phyloP scores from a whole-genome alignment of 352 stramenopile genomes.

The Globisporangium solare region DNA sequence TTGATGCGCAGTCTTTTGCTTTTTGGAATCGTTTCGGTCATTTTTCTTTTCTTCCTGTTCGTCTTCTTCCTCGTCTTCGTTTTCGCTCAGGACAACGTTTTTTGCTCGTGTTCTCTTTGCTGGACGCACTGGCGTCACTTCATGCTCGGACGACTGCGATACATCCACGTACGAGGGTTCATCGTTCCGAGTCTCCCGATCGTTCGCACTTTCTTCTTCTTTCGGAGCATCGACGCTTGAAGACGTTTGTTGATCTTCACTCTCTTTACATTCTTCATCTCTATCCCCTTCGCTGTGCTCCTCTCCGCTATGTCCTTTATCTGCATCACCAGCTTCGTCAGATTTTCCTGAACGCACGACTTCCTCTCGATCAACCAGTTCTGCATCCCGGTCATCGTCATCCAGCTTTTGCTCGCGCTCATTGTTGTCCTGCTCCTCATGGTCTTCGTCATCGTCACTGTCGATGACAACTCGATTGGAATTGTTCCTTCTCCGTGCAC shows the following conservation, averaged over 20 bases:
- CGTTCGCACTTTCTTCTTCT: background rate
- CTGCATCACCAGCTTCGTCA: background rate
- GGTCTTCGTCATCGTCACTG: conserved; percentile 34
- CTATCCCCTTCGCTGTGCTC: background rate
- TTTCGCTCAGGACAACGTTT: conserved; percentile 9
- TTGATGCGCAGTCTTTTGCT: background rate
- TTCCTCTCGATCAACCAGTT: background rate
- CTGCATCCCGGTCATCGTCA: background rate
- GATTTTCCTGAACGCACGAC: background rate
- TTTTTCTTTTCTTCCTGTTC: conserved; percentile 3
- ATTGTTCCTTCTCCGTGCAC: conserved; percentile 6
- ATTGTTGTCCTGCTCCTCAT: conserved; percentile 18
- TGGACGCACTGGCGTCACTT: conserved; percentile 8
- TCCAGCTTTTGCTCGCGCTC: background rate
- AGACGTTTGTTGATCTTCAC: background rate
- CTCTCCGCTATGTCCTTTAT: background rate
- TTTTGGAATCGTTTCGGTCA: background rate
- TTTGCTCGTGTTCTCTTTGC: background rate
- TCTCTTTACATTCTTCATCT: background rate
- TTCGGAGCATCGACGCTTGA: background rate
- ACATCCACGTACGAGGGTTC: background rate
- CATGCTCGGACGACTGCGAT: background rate
- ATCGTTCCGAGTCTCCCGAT: background rate
- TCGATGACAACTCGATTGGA: conserved; percentile 15
- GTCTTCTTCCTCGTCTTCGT: conserved; percentile 7